Percentiles rank a stretch among this genome's conserved stretches.
phyloP scores from a whole-genome alignment of 2,329 filamentous ascomycete genomes.

The Monosporascus cannonballus region DNA sequence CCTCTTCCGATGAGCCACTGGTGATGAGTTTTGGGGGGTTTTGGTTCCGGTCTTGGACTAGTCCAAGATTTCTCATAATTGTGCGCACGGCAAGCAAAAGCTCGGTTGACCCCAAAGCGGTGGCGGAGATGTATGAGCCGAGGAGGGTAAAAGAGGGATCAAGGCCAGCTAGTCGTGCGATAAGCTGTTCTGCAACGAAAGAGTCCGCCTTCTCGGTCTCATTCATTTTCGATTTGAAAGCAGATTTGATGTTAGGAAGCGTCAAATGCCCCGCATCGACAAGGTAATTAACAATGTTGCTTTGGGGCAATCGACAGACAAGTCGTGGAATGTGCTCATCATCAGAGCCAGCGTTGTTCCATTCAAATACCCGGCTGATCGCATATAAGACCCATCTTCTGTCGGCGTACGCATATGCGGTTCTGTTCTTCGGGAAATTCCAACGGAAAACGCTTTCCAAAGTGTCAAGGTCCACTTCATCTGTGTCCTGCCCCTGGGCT shows the following conservation, averaged over 20 bases:
- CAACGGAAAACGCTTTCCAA: constrained; percentile 37
- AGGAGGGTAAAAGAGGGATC: constrained; percentile 64
- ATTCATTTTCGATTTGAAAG: constrained; percentile 44
- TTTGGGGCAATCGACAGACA: constrained; percentile 40
- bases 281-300: constrained; percentile 52
- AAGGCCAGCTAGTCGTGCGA: constrained; percentile 55
- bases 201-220: constrained; percentile 37
- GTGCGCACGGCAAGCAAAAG: constrained; percentile 59
- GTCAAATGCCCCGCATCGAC: constrained; percentile 56
- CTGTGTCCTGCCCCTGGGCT: constrained; percentile 13
- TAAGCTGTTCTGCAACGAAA: constrained; percentile 54
- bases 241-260: constrained; percentile 50
- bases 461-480: constrained; percentile 10
- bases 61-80: constrained; percentile 64
- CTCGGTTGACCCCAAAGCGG: constrained; percentile 59
- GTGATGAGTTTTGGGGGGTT: constrained; percentile 24
- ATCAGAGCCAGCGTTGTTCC: constrained; percentile 39
- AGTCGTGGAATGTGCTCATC: constrained; percentile 35
- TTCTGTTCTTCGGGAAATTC: constrained; percentile 39
- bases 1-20: constrained; percentile 21
- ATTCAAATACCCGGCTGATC: constrained; percentile 56
- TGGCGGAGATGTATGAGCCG: constrained; percentile 57
- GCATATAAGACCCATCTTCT: constrained; percentile 59
- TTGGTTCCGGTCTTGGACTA: constrained; percentile 40
- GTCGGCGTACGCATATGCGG: constrained; percentile 50